phyloP scores from a whole-genome alignment of 2,329 filamentous ascomycete genomes.

The Alternaria hordeiaustralica region DNA sequence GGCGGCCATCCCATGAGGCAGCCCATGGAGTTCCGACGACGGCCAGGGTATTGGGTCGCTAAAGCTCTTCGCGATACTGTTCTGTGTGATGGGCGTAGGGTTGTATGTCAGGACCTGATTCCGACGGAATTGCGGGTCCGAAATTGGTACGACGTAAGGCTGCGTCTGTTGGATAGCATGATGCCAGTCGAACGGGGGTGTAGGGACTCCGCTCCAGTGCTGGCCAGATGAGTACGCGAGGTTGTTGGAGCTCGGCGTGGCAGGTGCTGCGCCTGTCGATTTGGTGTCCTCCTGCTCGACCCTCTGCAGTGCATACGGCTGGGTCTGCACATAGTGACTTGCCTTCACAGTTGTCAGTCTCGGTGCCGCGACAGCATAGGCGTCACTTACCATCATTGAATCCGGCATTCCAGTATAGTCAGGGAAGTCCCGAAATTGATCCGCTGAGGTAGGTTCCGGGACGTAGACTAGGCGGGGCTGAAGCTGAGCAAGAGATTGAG shows the following conservation, averaged over 20 bases:
- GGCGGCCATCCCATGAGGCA: conserved; percentile 1
- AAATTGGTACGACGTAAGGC: conserved; percentile 12
- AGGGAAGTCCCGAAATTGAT: background rate
- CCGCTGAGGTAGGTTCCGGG: background rate
- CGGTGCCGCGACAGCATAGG: background rate
- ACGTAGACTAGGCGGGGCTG: conserved; percentile 6
- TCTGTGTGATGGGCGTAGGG: conserved; percentile 2
- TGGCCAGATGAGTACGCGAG: background rate
- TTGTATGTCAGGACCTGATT: conserved; percentile 18
- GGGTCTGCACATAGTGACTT: conserved; percentile 10
- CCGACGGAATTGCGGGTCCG: conserved; percentile 6
- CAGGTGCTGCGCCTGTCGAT: background rate
- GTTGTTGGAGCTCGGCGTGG: background rate
- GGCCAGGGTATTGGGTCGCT: conserved; percentile 1
- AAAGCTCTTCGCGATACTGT: conserved; percentile 5
- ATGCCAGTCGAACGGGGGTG: conserved; percentile 4
- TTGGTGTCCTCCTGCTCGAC: conserved; percentile 4
- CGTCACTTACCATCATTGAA: conserved; percentile 20
- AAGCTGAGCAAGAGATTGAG: conserved; percentile 1
- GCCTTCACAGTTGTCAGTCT: conserved; percentile 14
- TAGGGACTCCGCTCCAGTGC: conserved; percentile 2
- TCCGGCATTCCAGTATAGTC: conserved; percentile 21
- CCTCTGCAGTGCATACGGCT: conserved; percentile 15
- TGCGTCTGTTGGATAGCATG: conserved; percentile 2
- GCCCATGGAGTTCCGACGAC: background rate